Conservation (phyloP, 2,329 filamentous ascomycete species). For the Pseudocercospora pini-densiflorae region DNA sequence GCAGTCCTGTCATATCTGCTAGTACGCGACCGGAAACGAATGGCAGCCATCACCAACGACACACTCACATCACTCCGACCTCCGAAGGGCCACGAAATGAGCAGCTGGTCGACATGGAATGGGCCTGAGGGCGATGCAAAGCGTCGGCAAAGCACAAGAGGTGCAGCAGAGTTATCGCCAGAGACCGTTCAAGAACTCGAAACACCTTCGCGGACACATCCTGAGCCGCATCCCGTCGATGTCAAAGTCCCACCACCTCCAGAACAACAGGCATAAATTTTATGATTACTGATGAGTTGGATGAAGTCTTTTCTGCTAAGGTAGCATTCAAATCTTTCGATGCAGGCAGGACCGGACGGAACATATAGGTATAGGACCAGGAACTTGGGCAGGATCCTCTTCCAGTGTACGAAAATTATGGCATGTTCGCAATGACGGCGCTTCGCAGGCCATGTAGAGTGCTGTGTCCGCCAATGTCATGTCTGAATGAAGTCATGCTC, state of each 20-base stretch:
- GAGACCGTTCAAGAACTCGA: conserved; percentile 4
- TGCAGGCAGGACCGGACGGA: background rate
- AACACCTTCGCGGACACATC: background rate
- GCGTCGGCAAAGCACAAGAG: background rate
- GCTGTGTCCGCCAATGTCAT: background rate
- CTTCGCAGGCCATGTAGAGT: background rate
- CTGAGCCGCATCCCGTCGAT: background rate
- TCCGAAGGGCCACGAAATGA: conserved; percentile 2
- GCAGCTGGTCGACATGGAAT: background rate
- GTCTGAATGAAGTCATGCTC: no score
- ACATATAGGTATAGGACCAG: background rate
- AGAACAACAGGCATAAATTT: background rate
- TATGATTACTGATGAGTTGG: background rate
- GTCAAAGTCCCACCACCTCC: background rate
- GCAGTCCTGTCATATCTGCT: conserved; percentile 12
- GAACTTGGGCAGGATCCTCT: background rate
- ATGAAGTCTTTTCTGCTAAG: background rate
- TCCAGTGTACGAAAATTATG: background rate
- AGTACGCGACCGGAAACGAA: conserved; percentile 69
- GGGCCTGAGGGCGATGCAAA: background rate
- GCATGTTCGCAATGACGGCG: background rate
- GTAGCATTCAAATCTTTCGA: background rate
- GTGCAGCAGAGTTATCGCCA: background rate
- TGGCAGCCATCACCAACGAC: background rate
- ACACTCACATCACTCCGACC: background rate